These are phyloP conservation scores for Cochlearia excelsa DNA, from an alignment of 345 rosid species.

Conservation along the genomic window DNA sequence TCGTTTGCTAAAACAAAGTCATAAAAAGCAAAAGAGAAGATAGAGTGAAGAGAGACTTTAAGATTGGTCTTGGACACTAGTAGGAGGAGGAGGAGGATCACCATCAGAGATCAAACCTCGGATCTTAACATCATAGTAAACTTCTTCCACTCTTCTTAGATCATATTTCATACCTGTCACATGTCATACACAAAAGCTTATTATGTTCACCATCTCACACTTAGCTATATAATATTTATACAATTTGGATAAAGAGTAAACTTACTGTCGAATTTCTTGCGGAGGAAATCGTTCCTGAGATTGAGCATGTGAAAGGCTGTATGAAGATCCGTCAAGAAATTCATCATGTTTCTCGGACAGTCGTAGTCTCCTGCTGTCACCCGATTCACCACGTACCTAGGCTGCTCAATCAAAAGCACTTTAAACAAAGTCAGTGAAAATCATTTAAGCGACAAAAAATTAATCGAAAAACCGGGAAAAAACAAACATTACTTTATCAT, in stretches of 20 bases:
- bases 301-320: constrained; percentile 92
- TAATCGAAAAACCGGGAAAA: too few relatives aligned
- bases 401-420: constrained; percentile 43
- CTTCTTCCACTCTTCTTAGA: constrained; percentile 79
- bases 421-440: too few relatives aligned
- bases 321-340: constrained; percentile 81
- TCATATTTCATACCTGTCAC: constrained; percentile 84
- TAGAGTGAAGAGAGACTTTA: neutral
- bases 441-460: too few relatives aligned
- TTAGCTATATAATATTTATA: neutral
- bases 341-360: constrained; percentile 84
- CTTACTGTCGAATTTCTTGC: constrained; percentile 92
- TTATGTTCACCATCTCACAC: neutral
- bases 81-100: constrained; percentile 23
- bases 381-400: constrained; percentile 86
- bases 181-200: neutral
- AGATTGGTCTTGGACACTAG: too few relatives aligned
- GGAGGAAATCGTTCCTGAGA: constrained; percentile 90
- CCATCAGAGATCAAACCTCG: constrained; percentile 55
- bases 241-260: neutral
- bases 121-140: constrained; percentile 84
- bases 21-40: too few relatives aligned
- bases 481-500: too few relatives aligned
- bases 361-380: constrained; percentile 90
- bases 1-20: neutral